Evolutionary conservation across 345 rosid species (phyloP), one percentile per base, ranked within the genome.

Genomic region (Acer yangbiense): DNA sequence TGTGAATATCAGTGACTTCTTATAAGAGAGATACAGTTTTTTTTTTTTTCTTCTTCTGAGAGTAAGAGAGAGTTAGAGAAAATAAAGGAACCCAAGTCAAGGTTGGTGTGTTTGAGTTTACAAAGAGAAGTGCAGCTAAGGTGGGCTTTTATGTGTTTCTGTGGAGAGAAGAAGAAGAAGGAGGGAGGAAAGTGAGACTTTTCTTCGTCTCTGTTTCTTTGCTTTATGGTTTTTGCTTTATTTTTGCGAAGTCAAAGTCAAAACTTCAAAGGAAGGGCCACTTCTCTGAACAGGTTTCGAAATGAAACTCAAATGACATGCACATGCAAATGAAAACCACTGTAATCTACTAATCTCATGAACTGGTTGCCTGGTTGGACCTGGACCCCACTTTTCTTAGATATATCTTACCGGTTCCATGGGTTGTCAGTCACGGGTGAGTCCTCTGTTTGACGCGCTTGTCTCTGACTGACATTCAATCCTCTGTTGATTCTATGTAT

Each of bases 161-260:
- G 75, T 58, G 27, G 70, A 75, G 35, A 8, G 76, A 80, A 82
- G 97, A 87, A 8, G 76, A 85, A 35, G 97, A 88, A 88, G 89
- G 82, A 81, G 89, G 70, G 81, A 87, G 93, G 98, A 93, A 92
- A 90, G 87, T 75, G 82, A 32, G 88, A 80, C 85, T 87, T 85
- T 83, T 89, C 92, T 88, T 90, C 89, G 60, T 48, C 84, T 67
- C 74, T 29, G 67, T 21, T 58, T 69, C 78, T 67, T 10, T 11
- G 10, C 54, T 0, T 43, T 32, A 2, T 6, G 43, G 14, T 48
- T 52, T 43, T 61, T 52, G 20, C 20, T 27, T 52, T 62, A 9
- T 6, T 58, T 20, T 18, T 32, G 39, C 39, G 27, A 11, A 77
- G 95, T 89, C 95, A 88, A 88, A 88, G 95, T 91, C 90, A 88